Conservation (phyloP, 2,329 filamentous ascomycete species). For the Venturia carpophila region DNA sequence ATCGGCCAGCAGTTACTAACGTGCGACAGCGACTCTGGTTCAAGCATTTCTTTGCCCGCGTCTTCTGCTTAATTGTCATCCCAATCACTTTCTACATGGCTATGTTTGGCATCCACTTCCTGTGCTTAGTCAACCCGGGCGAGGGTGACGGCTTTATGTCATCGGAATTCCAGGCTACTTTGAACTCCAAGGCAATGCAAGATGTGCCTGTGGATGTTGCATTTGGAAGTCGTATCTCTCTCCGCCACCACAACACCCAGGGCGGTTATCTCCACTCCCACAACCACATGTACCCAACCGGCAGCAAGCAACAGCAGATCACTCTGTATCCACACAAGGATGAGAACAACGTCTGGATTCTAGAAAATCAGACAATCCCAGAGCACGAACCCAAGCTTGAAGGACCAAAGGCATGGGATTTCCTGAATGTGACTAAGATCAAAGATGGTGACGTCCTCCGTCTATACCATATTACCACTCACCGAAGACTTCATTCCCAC, state of each 20-base stretch:
- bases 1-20: slow-evolving; percentile 21
- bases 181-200: slow-evolving; percentile 95
- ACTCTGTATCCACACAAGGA: slow-evolving; percentile 99
- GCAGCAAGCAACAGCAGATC: slow-evolving; percentile 97
- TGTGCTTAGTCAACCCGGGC: slow-evolving; percentile 86
- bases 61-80: slow-evolving; percentile 86
- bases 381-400: slow-evolving; percentile 69
- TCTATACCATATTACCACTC: slow-evolving; percentile 74
- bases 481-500: slow-evolving; percentile 90
- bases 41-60: slow-evolving; percentile 88
- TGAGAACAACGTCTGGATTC: slow-evolving; percentile 88
- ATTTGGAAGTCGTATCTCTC: slow-evolving; percentile 74
- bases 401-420: slow-evolving; percentile 79
- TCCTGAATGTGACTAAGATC: slow-evolving; percentile 59
- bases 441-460: slow-evolving; percentile 73
- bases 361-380: slow-evolving; percentile 96
- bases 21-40: slow-evolving; percentile 61
- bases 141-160: slow-evolving; percentile 99
- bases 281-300: slow-evolving; percentile 91
- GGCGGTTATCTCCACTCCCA: slow-evolving; percentile 97
- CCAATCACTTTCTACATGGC: slow-evolving; percentile 85
- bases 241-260: slow-evolving; percentile 95
- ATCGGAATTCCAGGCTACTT: slow-evolving; percentile 93
- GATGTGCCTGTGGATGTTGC: slow-evolving; percentile 88
- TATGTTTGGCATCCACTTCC: slow-evolving; percentile 96